Evolutionary conservation across 2,329 filamentous ascomycete genomes (phyloP).

Genomic region (Ambrosiella beaveri): DNA sequence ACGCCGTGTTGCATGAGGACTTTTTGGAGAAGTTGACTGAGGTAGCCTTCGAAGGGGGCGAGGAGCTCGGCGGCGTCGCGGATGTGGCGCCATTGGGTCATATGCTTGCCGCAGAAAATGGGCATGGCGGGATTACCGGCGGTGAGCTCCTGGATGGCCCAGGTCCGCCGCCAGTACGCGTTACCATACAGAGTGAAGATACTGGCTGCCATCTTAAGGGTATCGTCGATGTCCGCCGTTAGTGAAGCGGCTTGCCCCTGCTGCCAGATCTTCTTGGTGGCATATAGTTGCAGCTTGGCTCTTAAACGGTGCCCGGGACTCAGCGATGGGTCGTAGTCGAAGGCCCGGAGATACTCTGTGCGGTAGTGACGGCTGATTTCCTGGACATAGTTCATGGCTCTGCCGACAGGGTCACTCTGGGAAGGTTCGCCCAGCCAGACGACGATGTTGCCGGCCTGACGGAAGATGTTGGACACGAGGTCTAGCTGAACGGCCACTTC

Average conservation of each 20-base stretch:
- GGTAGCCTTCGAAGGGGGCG: conserved; percentile 6
- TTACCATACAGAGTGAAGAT: conserved; percentile 12
- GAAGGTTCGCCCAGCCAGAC: conserved; percentile 14
- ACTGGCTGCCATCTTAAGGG: conserved; percentile 10
- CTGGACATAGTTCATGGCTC: conserved; percentile 8
- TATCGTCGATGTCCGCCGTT: conserved; percentile 6
- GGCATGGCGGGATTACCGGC: conserved; percentile 1
- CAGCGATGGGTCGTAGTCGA: conserved; percentile 7
- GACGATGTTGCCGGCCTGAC: conserved; percentile 12
- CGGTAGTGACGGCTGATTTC: conserved; percentile 10
- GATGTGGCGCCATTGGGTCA: conserved; percentile 12
- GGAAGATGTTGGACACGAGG: conserved; percentile 13
- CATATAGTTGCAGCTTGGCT: conserved; percentile 9
- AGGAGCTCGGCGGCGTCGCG: conserved; percentile 11
- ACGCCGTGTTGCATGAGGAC: conserved; percentile 11
- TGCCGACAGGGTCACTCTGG: conserved; percentile 6
- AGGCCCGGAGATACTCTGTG: conserved; percentile 9
- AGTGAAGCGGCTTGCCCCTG: conserved; percentile 3
- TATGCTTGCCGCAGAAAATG: conserved; percentile 10
- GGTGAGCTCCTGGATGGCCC: conserved; percentile 8
- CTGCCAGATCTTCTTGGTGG: conserved; percentile 9
- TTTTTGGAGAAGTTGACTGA: conserved; percentile 8
- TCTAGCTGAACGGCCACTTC: conserved; percentile 13
- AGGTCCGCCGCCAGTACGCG: conserved; percentile 6
- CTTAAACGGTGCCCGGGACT: conserved; percentile 9